phyloP scores from a whole-genome alignment of 208 protist genomes.

The Leishmania guyanensis region DNA sequence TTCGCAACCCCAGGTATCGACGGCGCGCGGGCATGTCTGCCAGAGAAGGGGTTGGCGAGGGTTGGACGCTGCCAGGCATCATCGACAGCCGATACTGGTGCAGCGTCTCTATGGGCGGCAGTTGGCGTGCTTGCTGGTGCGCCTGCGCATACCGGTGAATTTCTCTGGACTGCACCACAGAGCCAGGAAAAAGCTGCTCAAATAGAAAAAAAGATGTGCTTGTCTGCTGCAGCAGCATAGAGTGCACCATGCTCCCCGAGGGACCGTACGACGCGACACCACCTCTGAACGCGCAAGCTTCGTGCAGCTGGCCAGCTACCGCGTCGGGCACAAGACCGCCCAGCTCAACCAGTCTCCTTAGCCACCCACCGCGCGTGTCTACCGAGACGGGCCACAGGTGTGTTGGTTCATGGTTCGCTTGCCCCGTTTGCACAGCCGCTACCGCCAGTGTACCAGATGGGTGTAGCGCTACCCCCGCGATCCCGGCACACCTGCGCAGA shows the following conservation, averaged over 20 bases:
- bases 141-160: constrained; percentile 18
- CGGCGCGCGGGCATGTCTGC: constrained; percentile 27
- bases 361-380: constrained; percentile 14
- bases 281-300: background rate
- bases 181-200: constrained; percentile 21
- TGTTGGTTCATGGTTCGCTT: constrained; percentile 29
- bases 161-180: constrained; percentile 15
- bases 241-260: background rate
- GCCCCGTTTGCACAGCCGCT: constrained; percentile 42
- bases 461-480: constrained; percentile 67
- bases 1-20: constrained; percentile 47
- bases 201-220: constrained; percentile 22
- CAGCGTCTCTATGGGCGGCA: constrained; percentile 19
- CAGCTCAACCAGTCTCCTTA: constrained; percentile 26
- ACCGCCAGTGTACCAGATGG: constrained; percentile 54
- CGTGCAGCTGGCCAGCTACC: constrained; percentile 3
- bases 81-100: background rate
- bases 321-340: background rate
- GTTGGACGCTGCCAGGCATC: background rate
- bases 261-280: background rate
- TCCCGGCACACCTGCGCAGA: constrained; percentile 22
- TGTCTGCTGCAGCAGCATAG: constrained; percentile 6
- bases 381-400: constrained; percentile 48
- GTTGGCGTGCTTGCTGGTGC: constrained; percentile 4
- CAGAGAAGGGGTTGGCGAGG: background rate